Conservation (phyloP, 2,329 filamentous ascomycete genomes). For the Triangularia setosa region DNA sequence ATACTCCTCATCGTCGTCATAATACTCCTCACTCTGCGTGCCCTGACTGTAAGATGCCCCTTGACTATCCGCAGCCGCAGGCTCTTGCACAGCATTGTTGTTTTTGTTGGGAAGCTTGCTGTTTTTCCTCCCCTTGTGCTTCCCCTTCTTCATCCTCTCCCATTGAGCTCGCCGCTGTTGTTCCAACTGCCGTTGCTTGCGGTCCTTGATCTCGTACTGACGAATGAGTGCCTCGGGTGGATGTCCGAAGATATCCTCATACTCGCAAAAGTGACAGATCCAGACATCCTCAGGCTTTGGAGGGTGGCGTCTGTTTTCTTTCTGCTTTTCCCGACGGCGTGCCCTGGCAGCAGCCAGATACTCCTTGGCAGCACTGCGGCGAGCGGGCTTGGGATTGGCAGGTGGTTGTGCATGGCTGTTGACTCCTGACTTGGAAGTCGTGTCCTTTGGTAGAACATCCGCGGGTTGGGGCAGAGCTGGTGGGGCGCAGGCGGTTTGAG, state of each 20-base stretch:
- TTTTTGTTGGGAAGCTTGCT: conserved; percentile 61
- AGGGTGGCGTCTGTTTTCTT: conserved; percentile 71
- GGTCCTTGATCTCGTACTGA: conserved; percentile 92
- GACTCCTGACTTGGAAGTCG: conserved; percentile 1
- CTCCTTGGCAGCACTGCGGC: conserved; percentile 64
- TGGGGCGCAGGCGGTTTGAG: conserved; percentile 15
- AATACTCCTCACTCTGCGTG: conserved; percentile 25
- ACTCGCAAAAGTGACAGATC: conserved; percentile 98
- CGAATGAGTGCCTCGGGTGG: conserved; percentile 81
- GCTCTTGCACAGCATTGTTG: conserved; percentile 29
- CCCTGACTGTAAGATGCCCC: conserved; percentile 24
- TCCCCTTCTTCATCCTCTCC: conserved; percentile 51
- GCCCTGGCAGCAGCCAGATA: conserved; percentile 72
- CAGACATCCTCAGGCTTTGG: conserved; percentile 71
- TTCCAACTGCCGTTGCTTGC: conserved; percentile 74
- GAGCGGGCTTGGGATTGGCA: conserved; percentile 52
- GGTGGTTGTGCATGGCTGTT: conserved; percentile 1
- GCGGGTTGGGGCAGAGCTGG: conserved; percentile 15
- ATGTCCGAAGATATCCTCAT: conserved; percentile 89
- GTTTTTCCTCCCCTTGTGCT: conserved; percentile 81
- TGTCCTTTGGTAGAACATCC: conserved; percentile 14
- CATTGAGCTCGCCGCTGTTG: conserved; percentile 95
- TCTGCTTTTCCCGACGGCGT: conserved; percentile 72
- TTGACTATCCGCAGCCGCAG: conserved; percentile 18
- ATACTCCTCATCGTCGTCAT: conserved; percentile 26